These are phyloP conservation scores for Herpotrichia juniperi DNA, from an alignment of 2,329 filamentous ascomycete genomes.

Conservation along the genomic window DNA sequence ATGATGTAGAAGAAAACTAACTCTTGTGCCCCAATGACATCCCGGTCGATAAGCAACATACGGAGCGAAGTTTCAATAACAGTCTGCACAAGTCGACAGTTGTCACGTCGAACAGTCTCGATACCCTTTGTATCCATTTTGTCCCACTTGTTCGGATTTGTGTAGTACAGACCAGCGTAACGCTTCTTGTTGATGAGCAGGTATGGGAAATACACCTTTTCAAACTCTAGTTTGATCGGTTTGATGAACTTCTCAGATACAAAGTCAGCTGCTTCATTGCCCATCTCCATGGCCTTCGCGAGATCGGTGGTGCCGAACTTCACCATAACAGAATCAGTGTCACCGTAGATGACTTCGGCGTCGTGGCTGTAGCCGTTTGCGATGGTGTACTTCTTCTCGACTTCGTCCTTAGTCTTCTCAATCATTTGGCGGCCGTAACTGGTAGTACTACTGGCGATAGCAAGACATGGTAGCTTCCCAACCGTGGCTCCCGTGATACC, in stretches of 20 bases:
- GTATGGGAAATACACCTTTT: slow-evolving; percentile 98
- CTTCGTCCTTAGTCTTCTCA: slow-evolving; percentile 95
- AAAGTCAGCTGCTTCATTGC: slow-evolving; percentile 86
- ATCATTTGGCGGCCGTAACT: slow-evolving; percentile 99
- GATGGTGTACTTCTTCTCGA: slow-evolving; percentile 86
- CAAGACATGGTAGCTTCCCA: slow-evolving; percentile 91
- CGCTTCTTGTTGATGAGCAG: slow-evolving; percentile 99
- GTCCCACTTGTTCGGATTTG: slow-evolving; percentile 90
- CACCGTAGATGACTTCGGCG: slow-evolving; percentile 96
- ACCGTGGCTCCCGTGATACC: slow-evolving; percentile 95
- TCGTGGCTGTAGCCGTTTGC: slow-evolving; percentile 94
- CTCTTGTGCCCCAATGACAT: slow-evolving; percentile 90
- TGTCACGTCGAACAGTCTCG: slow-evolving; percentile 95
- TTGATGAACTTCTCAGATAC: slow-evolving; percentile 94
- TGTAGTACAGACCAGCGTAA: slow-evolving; percentile 98
- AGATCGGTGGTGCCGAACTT: slow-evolving; percentile 94
- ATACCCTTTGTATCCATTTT: slow-evolving; percentile 99
- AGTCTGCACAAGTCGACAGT: slow-evolving; percentile 92
- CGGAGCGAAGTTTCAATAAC: slow-evolving; percentile 96
- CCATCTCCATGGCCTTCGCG: slow-evolving; percentile 88
- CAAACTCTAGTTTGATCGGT: slow-evolving; percentile 98
- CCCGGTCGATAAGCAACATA: slow-evolving; percentile 93
- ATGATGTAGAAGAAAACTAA: slow-evolving; percentile 57
- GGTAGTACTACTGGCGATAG: slow-evolving; percentile 95
- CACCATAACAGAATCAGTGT: slow-evolving; percentile 99